These are phyloP conservation scores for Pachysolen tannophilus DNA, from an alignment of 805 yeast genomes.

Conservation along the genomic window DNA sequence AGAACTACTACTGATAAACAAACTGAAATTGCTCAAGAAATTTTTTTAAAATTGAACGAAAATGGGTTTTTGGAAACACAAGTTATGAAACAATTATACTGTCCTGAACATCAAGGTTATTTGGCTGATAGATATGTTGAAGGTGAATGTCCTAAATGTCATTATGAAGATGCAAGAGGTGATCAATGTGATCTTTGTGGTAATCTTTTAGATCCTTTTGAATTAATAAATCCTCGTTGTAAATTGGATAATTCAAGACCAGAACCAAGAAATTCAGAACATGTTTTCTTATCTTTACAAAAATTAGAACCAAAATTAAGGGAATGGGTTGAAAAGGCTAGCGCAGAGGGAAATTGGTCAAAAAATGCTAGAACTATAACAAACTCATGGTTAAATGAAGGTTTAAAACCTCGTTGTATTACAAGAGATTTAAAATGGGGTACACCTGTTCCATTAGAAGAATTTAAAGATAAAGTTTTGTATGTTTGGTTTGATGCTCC, in stretches of 20 bases:
- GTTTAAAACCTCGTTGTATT: slow-evolving; percentile 88
- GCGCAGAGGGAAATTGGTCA: slow-evolving; percentile 80
- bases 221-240: slow-evolving; percentile 91
- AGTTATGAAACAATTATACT: slow-evolving; percentile 81
- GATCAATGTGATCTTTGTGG: slow-evolving; percentile 99
- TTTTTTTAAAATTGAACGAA: slow-evolving; percentile 67
- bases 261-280: slow-evolving; percentile 71
- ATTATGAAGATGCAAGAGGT: slow-evolving; percentile 95
- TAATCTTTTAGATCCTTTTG: slow-evolving; percentile 79
- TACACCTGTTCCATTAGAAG: slow-evolving; percentile 91
- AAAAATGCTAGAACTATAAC: slow-evolving; percentile 86
- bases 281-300: slow-evolving; percentile 75
- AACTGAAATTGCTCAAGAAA: slow-evolving; percentile 93
- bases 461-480: slow-evolving; percentile 79
- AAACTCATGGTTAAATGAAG: slow-evolving; percentile 88
- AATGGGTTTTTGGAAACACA: slow-evolving; percentile 82
- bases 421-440: slow-evolving; percentile 99
- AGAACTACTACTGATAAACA: slow-evolving; percentile 90
- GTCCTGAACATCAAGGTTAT: slow-evolving; percentile 84
- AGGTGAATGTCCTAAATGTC: slow-evolving; percentile 95
- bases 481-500: slow-evolving; percentile 99
- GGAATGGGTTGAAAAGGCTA: slow-evolving; percentile 64
- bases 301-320: slow-evolving; percentile 71
- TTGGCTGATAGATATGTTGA: slow-evolving; percentile 96
- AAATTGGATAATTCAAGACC: slow-evolving; percentile 85